Evolutionary conservation across 176 grass and related monocot species (phyloP).

Genomic region (Musa acuminata): DNA sequence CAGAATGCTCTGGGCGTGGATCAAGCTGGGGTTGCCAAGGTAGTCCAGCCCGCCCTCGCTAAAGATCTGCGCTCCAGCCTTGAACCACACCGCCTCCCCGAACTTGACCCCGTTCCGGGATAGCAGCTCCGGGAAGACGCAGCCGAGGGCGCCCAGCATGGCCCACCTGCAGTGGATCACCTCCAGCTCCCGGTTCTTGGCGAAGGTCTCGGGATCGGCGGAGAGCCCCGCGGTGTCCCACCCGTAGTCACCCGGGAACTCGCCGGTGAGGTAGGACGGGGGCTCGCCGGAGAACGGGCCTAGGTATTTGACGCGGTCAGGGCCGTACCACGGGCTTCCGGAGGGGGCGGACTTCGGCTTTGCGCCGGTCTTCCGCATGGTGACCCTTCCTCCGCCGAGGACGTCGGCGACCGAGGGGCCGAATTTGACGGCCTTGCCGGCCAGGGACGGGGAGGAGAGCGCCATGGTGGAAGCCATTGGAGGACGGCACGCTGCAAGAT

Average conservation of each 20-base stretch:
- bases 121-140: too few relatives aligned
- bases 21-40: conserved; percentile 71
- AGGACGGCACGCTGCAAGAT: too few relatives aligned
- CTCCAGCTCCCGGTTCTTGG: too few relatives aligned
- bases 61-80: conserved; percentile 71
- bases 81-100: conserved; percentile 93
- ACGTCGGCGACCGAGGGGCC: conserved; percentile 12
- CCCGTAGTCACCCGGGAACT: conserved; percentile 66
- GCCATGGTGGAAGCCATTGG: conserved; percentile 40
- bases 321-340: too few relatives aligned
- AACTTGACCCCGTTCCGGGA: conserved; percentile 14
- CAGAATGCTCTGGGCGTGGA: conserved; percentile 83
- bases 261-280: conserved; percentile 66
- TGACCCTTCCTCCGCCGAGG: conserved; percentile 35
- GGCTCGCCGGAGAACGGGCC: conserved; percentile 37
- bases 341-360: conserved; percentile 46
- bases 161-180: too few relatives aligned
- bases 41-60: conserved; percentile 82
- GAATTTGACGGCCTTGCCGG: conserved; percentile 35
- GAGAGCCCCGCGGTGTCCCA: too few relatives aligned
- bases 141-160: too few relatives aligned
- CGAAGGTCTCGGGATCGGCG: too few relatives aligned
- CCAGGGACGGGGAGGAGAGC: conserved; percentile 39
- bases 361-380: conserved; percentile 45
- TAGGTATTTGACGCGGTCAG: too few relatives aligned